Evolutionary conservation across 1,284 basidiomycete species (phyloP), one percentile per base, ranked within the genome.

Genomic region (Kalmanozyma brasiliensis): DNA sequence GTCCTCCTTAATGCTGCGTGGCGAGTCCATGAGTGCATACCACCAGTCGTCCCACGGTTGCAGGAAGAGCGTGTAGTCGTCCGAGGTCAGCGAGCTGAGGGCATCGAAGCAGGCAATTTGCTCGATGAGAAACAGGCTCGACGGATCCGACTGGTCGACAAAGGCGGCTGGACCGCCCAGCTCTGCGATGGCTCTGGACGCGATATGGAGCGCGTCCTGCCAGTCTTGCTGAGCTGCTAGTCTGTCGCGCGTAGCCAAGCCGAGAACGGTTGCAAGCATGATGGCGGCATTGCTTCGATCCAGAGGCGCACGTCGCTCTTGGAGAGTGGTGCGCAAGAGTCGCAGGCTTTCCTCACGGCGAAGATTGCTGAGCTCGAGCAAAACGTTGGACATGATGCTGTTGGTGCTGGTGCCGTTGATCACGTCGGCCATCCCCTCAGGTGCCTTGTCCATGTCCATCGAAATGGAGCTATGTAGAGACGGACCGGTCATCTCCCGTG

Each of bases 1-100:
- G 46, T 68, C 65, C 26, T 64, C 55, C 37, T 53, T 63, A 48
- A 68, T 55, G 41, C 56, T 69, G 26, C 66, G 42, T 10, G 66
- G 55, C 8, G 56, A 52, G 22, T 69, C 66, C 66, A 69, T 69
- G 9, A 69, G 37, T 17, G 59, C 51, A 35, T 63, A 63, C 66
- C 66, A 69, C 66, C 66, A 69, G 17, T 63, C 60, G 19, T 69
- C 66, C 66, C 66, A 69, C 8, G 66, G 66, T 22, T 69, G 66
- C 24, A 69, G 34, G 36, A 69, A 69, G 4, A 69, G 66, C 10
- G 66, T 56, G 24, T 60, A 63, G 24, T 63, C 56, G 40, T 69
- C 66, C 49, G 60, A 63, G 11, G 60, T 69, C 17, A 69, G 46
- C 30, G 66, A 60, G 56, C 60, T 63, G 34, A 69, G 60, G 9